A percentile compares a stretch with the other conserved stretches of the same genome.
Conservation (phyloP, 352 stramenopile genomes). For the Globisporangium sylvaticum region DNA sequence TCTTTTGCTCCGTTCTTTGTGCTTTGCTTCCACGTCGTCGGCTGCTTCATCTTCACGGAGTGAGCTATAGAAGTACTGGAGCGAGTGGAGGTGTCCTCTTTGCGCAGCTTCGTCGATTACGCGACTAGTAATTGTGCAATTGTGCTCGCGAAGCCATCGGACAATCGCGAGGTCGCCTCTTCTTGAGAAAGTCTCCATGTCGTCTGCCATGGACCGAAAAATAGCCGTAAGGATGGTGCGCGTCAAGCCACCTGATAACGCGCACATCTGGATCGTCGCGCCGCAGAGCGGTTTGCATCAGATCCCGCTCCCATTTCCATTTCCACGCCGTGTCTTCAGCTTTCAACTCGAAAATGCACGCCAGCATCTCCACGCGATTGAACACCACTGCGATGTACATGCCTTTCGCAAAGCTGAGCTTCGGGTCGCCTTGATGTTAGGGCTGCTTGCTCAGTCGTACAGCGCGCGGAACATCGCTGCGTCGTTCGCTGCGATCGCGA, state of each 20-base stretch:
- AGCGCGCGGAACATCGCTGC: background rate
- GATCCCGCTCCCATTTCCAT: background rate
- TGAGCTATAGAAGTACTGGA: background rate
- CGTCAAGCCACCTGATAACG: no score
- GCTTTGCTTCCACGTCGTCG: background rate
- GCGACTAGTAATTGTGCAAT: background rate
- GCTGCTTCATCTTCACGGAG: no score
- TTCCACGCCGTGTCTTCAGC: background rate
- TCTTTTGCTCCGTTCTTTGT: no score
- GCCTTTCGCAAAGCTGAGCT: background rate
- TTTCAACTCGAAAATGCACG: background rate
- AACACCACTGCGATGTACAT: background rate
- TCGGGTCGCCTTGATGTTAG: background rate
- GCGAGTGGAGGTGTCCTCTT: no score
- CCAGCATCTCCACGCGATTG: background rate
- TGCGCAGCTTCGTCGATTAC: background rate
- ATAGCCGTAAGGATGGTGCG: no score
- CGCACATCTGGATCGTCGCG: no score
- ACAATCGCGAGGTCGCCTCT: background rate
- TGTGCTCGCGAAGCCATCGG: background rate
- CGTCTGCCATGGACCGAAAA: no score
- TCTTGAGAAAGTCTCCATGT: background rate
- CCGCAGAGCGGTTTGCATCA: no score
- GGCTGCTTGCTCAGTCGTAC: background rate
- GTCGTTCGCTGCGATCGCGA: background rate